These are phyloP conservation scores for Tetrahymena thermophila DNA, from an alignment of 73 alveolate species.

Conservation along the genomic window DNA sequence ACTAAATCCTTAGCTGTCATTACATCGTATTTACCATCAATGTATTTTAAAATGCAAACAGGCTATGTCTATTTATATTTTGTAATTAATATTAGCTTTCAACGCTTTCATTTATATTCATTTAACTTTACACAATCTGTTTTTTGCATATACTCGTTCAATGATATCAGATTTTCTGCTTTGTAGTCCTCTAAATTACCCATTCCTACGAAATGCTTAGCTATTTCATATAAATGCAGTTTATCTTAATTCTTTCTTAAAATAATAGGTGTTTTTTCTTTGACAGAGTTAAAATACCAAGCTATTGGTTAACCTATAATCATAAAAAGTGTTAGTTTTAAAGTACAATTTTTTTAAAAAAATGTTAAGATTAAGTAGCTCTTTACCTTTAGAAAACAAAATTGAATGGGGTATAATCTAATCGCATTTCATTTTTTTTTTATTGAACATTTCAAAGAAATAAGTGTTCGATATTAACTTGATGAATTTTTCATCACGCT, in stretches of 20 bases:
- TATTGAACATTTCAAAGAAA: not conserved
- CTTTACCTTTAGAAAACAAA: not conserved
- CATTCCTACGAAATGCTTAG: not conserved
- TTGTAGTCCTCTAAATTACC: not conserved
- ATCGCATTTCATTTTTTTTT: not conserved
- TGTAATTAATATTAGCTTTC: not conserved
- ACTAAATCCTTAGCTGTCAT: not conserved
- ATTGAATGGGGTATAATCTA: not conserved
- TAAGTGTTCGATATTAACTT: not conserved
- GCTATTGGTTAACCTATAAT: not conserved
- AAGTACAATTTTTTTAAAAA: not conserved
- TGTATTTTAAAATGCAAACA: not conserved
- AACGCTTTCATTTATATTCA: not conserved
- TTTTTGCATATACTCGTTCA: not conserved
- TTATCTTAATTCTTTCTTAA: not conserved
- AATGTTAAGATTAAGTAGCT: not conserved
- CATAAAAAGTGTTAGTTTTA: not conserved
- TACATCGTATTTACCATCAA: not conserved
- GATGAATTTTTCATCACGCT: not conserved
- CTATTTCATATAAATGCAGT: not conserved
- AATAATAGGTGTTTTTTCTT: not conserved
- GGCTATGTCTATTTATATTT: not conserved
- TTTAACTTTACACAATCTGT: not conserved
- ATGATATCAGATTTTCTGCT: not conserved
- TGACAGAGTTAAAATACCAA: not conserved